phyloP scores from a whole-genome alignment of 139 green algal species.

The Chlamydomonas sp. region DNA sequence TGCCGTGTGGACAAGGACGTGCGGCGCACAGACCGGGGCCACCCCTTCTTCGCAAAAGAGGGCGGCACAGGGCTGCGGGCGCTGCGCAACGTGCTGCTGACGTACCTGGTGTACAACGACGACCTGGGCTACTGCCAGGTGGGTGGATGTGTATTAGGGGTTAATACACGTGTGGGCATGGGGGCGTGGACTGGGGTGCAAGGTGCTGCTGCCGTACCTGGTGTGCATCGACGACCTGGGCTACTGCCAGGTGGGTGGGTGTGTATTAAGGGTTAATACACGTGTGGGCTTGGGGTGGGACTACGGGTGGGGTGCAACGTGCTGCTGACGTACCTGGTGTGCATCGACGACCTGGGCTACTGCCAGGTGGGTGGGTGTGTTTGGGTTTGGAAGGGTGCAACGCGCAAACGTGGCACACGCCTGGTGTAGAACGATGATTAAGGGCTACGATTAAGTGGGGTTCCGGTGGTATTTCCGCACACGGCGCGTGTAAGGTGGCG shows the following conservation, averaged over 20 bases:
- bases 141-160: not conserved
- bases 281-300: not conserved
- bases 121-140: constrained; percentile 92
- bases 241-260: constrained; percentile 78
- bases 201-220: constrained; percentile 71
- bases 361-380: constrained; percentile 63
- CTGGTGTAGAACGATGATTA: constrained; percentile 85
- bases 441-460: no score
- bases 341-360: constrained; percentile 93
- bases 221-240: constrained; percentile 91
- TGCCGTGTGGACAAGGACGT: constrained; percentile 90
- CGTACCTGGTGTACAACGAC: constrained; percentile 88
- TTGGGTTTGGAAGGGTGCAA: not conserved
- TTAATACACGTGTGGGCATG: not conserved
- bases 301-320: not conserved
- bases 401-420: constrained; percentile 67
- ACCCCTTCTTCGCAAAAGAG: constrained; percentile 71
- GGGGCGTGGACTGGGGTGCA: not conserved
- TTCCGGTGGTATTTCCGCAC: no score
- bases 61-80: constrained; percentile 42
- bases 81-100: constrained; percentile 68
- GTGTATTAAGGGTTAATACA: not conserved
- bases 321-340: constrained; percentile 81
- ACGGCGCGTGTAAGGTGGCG: no score
- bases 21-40: constrained; percentile 70